These are phyloP conservation scores for Rhizophagus sp. DNA, from an alignment of 192 early-diverging fungal genomes.

Conservation along the genomic window DNA sequence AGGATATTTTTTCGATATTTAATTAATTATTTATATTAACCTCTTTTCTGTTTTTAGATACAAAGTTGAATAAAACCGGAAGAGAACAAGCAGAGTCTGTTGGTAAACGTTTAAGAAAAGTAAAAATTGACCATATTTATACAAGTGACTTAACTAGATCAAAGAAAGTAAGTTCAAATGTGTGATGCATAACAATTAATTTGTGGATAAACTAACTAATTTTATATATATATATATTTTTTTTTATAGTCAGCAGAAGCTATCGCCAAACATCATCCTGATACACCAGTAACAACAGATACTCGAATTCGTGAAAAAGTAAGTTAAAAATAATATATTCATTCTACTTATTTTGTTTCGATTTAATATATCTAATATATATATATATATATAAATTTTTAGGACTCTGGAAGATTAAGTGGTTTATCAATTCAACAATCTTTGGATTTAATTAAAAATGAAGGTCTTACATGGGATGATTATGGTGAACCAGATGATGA, in stretches of 20 bases:
- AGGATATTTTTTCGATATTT: background rate
- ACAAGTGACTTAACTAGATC: conserved; percentile 26
- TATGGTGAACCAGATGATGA: conserved; percentile 29
- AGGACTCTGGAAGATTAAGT: conserved; percentile 24
- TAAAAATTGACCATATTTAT: conserved; percentile 29
- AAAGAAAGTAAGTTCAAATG: conserved; percentile 17
- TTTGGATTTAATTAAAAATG: conserved; percentile 26
- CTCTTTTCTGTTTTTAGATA: background rate
- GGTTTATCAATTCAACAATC: conserved; percentile 11
- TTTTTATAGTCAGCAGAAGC: conserved; percentile 25
- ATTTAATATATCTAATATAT: background rate
- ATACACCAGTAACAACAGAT: conserved; percentile 15
- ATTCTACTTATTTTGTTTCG: background rate
- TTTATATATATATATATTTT: no score
- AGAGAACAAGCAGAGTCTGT: conserved; percentile 26
- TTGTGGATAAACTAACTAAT: no score
- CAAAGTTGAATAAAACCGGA: conserved; percentile 23
- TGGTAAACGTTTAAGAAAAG: conserved; percentile 19
- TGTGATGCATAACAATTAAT: background rate
- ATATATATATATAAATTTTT: no score
- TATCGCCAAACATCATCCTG: conserved; percentile 25
- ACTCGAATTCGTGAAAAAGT: conserved; percentile 17
- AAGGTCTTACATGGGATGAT: conserved; percentile 23
- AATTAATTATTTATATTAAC: background rate
- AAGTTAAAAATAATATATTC: background rate